phyloP scores from a whole-genome alignment of 2,329 filamentous ascomycete species.

The Phialemoniopsis sp. region DNA sequence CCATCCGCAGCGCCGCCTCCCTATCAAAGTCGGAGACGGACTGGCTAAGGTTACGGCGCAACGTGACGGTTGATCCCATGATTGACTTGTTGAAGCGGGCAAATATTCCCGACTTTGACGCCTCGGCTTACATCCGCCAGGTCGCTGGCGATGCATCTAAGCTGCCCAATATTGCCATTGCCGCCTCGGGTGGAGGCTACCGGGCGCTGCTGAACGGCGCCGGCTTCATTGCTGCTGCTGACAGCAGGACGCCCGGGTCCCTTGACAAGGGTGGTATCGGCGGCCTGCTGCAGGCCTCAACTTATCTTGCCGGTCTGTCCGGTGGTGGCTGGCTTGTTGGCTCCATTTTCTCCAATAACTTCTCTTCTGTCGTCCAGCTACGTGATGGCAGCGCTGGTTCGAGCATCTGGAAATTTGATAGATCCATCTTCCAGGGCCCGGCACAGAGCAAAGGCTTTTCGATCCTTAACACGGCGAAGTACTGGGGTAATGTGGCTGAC shows the following conservation, averaged over 20 bases:
- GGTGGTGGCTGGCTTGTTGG: conserved; percentile 83
- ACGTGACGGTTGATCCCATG: conserved; percentile 73
- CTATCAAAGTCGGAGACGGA: conserved; percentile 66
- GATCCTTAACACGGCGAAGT: conserved; percentile 29
- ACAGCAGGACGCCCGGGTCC: conserved; percentile 62
- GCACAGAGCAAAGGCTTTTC: conserved; percentile 11
- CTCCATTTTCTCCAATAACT: conserved; percentile 82
- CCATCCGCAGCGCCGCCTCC: conserved; percentile 56
- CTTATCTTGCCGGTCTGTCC: conserved; percentile 76
- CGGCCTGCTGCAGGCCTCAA: conserved; percentile 75
- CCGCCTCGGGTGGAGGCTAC: conserved; percentile 81
- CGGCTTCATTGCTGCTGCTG: conserved; percentile 75
- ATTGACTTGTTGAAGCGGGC: conserved; percentile 66
- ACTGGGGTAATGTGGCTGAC: conserved; percentile 55
- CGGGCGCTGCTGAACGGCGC: conserved; percentile 82
- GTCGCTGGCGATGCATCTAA: conserved; percentile 54
- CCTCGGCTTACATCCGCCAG: conserved; percentile 64
- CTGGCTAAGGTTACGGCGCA: conserved; percentile 71
- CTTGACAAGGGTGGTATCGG: conserved; percentile 66
- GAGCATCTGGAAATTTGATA: conserved; percentile 26
- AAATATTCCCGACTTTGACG: conserved; percentile 75
- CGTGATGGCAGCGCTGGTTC: conserved; percentile 32
- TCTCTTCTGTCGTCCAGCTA: conserved; percentile 61
- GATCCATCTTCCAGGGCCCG: conserved; percentile 26
- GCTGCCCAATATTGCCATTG: conserved; percentile 63